phyloP scores from a whole-genome alignment of 164 flowering plant genomes.

The Macadamia tetraphylla region DNA sequence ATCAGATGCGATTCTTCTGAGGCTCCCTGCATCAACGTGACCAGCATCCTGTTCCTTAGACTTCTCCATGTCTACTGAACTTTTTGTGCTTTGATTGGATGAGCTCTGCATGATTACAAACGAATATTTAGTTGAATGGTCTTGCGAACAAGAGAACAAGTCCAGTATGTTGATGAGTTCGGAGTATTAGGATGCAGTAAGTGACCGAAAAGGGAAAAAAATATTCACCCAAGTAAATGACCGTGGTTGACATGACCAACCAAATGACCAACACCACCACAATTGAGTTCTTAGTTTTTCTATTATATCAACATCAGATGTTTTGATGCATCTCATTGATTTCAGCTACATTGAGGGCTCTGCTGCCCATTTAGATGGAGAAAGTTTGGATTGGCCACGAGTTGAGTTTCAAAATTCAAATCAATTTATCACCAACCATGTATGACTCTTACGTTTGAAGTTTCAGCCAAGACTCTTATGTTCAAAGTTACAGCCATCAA shows the following conservation, averaged over 20 bases:
- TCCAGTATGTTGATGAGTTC: background rate
- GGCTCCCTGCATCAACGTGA: slow-evolving; percentile 25
- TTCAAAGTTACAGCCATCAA: too few species aligned
- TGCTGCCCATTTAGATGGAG: too few species aligned
- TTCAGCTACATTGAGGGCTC: too few species aligned
- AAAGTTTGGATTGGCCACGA: too few species aligned
- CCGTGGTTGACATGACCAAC: background rate
- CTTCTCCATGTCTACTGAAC: slow-evolving; percentile 15
- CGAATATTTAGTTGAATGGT: background rate
- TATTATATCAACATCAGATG: too few species aligned
- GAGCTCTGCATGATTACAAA: slow-evolving; percentile 34
- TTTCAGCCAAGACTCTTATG: too few species aligned
- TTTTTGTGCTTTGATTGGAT: slow-evolving; percentile 12
- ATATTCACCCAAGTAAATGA: background rate
- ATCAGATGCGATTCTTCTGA: slow-evolving; percentile 20
- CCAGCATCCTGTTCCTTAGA: slow-evolving; percentile 9
- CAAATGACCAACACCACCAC: too few species aligned
- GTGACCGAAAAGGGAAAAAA: background rate
- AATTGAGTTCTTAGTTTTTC: too few species aligned
- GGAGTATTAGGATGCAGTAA: background rate
- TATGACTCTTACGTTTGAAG: too few species aligned
- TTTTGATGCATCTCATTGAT: too few species aligned
- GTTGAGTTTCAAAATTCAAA: too few species aligned
- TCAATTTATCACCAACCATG: too few species aligned
- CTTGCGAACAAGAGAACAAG: background rate